These are phyloP conservation scores for Dothideomycetidae sp. DNA, from an alignment of 2,329 filamentous ascomycete species.

Conservation along the genomic window DNA sequence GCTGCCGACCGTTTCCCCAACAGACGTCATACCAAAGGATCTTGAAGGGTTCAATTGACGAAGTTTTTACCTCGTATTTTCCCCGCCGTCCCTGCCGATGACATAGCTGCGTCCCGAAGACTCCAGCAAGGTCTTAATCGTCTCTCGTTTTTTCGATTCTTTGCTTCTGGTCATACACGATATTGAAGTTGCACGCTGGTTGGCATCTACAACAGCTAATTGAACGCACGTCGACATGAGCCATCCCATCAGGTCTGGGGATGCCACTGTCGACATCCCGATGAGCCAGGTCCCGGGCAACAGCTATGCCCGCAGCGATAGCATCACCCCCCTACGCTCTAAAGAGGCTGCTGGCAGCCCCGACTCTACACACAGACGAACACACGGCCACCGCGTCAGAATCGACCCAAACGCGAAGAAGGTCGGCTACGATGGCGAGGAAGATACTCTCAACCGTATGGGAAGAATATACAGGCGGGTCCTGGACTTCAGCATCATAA, in stretches of 20 bases:
- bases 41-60: background rate
- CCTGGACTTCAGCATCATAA: conserved; percentile 47
- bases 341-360: conserved; percentile 11
- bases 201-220: no score
- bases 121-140: no score
- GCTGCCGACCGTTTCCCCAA: background rate
- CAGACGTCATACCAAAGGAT: background rate
- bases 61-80: background rate
- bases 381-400: conserved; percentile 24
- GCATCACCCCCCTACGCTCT: conserved; percentile 19
- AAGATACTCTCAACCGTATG: conserved; percentile 44
- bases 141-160: no score
- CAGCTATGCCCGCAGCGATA: conserved; percentile 25
- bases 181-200: no score
- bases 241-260: conserved; percentile 22
- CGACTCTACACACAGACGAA: conserved; percentile 21
- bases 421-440: conserved; percentile 31
- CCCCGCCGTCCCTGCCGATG: no score
- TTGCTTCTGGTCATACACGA: no score
- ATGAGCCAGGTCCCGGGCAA: conserved; percentile 39
- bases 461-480: conserved; percentile 47
- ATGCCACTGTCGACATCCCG: conserved; percentile 48
- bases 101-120: no score
- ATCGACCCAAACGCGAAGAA: conserved; percentile 21
- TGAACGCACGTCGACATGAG: background rate